These are phyloP conservation scores for Colletotrichum zoysiae DNA, from an alignment of 2,329 filamentous ascomycete species.

Conservation along the genomic window DNA sequence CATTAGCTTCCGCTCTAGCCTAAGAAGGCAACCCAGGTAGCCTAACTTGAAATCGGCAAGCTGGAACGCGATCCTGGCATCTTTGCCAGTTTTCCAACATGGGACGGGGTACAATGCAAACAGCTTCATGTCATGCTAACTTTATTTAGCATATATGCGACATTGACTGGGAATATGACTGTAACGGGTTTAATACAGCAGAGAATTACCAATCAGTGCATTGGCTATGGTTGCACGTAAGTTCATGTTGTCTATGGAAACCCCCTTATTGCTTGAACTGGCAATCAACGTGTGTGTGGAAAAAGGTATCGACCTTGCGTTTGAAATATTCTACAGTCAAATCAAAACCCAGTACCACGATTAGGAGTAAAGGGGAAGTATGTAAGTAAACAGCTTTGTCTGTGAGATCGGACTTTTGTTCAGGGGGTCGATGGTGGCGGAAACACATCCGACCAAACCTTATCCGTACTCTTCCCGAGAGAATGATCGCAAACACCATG, in stretches of 20 bases:
- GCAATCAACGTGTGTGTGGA: too few species aligned
- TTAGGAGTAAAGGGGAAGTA: not conserved
- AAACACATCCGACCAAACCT: conserved; percentile 1
- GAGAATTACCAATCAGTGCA: too few species aligned
- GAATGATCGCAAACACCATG: not conserved
- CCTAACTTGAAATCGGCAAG: conserved; percentile 6
- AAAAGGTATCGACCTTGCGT: not conserved
- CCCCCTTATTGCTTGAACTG: not conserved
- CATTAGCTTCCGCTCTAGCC: not conserved
- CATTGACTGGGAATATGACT: not conserved
- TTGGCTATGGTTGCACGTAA: not conserved
- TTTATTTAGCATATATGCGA: not conserved
- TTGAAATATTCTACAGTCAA: not conserved
- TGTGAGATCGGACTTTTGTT: not conserved
- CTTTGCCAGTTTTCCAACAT: not conserved
- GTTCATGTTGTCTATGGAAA: not conserved
- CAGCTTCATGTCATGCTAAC: not conserved
- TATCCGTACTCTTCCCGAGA: not conserved
- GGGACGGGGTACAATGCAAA: not conserved
- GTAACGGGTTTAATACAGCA: not conserved
- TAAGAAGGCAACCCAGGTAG: not conserved
- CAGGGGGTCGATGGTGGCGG: not conserved
- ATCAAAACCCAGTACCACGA: not conserved
- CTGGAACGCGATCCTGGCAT: conserved; percentile 26
- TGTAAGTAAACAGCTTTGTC: not conserved